Evolutionary conservation across 208 protist species (phyloP).

Genomic region (Acanthamoeba lenticulata): DNA sequence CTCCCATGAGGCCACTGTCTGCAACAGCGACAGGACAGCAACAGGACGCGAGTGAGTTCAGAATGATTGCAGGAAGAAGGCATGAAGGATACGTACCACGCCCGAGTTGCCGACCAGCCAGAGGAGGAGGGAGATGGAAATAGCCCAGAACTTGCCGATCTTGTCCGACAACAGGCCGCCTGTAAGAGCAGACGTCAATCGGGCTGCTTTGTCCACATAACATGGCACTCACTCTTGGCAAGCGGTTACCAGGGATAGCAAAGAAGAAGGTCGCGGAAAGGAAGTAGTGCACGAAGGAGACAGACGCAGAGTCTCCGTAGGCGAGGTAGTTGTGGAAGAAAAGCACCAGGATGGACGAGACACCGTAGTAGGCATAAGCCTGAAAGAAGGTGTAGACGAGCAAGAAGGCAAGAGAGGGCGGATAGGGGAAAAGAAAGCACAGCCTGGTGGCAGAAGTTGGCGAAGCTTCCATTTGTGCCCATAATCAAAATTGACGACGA

Average conservation of each 20-base stretch:
- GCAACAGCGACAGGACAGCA: not conserved
- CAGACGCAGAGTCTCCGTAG: not conserved
- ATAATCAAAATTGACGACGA: too few species aligned
- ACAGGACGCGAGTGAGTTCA: not conserved
- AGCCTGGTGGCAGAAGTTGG: not conserved
- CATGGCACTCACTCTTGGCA: too few species aligned
- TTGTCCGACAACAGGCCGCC: not conserved
- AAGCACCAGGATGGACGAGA: slow-evolving; percentile 3
- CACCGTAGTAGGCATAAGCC: slow-evolving; percentile 16
- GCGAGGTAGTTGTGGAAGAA: not conserved
- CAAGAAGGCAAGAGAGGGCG: not conserved
- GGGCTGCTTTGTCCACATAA: not conserved
- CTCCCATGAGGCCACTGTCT: not conserved
- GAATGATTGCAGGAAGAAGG: not conserved
- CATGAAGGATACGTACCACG: not conserved
- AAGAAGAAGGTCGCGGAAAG: slow-evolving; percentile 5
- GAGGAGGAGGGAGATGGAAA: not conserved
- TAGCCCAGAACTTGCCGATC: not conserved
- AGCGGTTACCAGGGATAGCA: not conserved
- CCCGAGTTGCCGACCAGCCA: not conserved
- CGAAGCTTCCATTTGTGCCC: too few species aligned
- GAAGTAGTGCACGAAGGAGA: slow-evolving; percentile 6
- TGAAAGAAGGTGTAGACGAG: not conserved
- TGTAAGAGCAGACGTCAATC: not conserved
- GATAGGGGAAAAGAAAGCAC: not conserved